phyloP scores from a whole-genome alignment of 371 early-diverging fungal genomes.

The Cokeromyces recurvatus region DNA sequence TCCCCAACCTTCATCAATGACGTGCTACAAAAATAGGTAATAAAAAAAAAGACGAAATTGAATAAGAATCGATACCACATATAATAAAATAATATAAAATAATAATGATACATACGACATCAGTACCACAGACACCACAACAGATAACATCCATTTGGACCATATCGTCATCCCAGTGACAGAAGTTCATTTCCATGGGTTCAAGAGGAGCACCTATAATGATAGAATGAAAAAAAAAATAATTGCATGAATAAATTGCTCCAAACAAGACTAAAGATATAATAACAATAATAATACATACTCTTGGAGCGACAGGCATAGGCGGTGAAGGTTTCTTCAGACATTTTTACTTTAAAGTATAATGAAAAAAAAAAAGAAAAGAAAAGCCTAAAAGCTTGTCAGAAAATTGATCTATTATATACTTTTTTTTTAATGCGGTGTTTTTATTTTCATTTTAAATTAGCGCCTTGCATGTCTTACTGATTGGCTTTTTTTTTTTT shows the following conservation, averaged over 20 bases:
- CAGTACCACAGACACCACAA: conserved; percentile 60
- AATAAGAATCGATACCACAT: too few species aligned
- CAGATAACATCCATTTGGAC: conserved; percentile 57
- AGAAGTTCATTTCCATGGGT: conserved; percentile 25
- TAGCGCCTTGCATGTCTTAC: too few species aligned
- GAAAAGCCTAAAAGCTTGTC: too few species aligned
- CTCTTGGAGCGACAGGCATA: conserved; percentile 24
- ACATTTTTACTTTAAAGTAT: conserved; percentile 14
- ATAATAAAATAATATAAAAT: too few species aligned
- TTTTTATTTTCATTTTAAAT: too few species aligned
- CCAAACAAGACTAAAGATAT: too few species aligned
- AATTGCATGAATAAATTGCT: too few species aligned
- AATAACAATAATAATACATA: conserved; percentile 2
- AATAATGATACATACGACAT: conserved; percentile 6
- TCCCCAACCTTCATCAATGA: conserved; percentile 66
- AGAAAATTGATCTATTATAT: too few species aligned
- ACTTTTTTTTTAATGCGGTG: too few species aligned
- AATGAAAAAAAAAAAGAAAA: conserved; percentile 6
- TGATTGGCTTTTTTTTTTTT: too few species aligned
- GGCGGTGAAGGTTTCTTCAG: conserved; percentile 27
- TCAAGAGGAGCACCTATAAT: conserved; percentile 19
- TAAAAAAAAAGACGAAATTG: not conserved
- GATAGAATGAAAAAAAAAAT: too few species aligned
- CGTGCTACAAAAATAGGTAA: conserved; percentile 40
- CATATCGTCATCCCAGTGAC: conserved; percentile 44